phyloP scores from a whole-genome alignment of 1,139 yeast species.

The Geotrichum candidum region DNA sequence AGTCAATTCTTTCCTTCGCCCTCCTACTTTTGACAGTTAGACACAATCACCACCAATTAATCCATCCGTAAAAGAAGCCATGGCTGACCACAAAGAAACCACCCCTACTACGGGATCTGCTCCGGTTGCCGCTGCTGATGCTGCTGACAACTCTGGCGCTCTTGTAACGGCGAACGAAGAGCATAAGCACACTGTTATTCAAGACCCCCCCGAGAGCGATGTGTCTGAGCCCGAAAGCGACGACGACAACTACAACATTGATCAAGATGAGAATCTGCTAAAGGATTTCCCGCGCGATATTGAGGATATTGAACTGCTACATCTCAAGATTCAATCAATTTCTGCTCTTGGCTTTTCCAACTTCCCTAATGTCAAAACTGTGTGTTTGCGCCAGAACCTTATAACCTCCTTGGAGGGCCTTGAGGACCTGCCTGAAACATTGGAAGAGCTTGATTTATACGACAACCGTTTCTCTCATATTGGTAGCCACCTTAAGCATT shows the following conservation, averaged over 20 bases:
- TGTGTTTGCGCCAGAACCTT: slow-evolving; percentile 81
- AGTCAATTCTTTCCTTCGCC: not conserved
- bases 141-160: not conserved
- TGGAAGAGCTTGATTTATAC: slow-evolving; percentile 81
- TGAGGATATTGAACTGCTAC: slow-evolving; percentile 68
- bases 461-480: slow-evolving; percentile 90
- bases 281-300: slow-evolving; percentile 56
- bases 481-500: slow-evolving; percentile 49
- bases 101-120: not conserved
- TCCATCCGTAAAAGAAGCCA: not conserved
- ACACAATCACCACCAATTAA: not conserved
- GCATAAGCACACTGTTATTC: slow-evolving; percentile 2
- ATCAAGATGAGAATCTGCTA: slow-evolving; percentile 30
- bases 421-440: slow-evolving; percentile 50
- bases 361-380: slow-evolving; percentile 15
- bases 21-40: not conserved
- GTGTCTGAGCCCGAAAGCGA: slow-evolving; percentile 13
- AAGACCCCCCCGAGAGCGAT: slow-evolving; percentile 9
- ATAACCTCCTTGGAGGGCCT: slow-evolving; percentile 67
- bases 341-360: slow-evolving; percentile 53
- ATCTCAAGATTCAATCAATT: slow-evolving; percentile 64
- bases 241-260: slow-evolving; percentile 14
- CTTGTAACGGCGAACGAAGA: not conserved
- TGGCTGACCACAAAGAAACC: not conserved
- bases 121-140: not conserved